Evolutionary conservation across 495 filamentous ascomycete genomes (phyloP), one percentile per base, ranked within the genome.

Genomic region (Daldinia bambusicola): DNA sequence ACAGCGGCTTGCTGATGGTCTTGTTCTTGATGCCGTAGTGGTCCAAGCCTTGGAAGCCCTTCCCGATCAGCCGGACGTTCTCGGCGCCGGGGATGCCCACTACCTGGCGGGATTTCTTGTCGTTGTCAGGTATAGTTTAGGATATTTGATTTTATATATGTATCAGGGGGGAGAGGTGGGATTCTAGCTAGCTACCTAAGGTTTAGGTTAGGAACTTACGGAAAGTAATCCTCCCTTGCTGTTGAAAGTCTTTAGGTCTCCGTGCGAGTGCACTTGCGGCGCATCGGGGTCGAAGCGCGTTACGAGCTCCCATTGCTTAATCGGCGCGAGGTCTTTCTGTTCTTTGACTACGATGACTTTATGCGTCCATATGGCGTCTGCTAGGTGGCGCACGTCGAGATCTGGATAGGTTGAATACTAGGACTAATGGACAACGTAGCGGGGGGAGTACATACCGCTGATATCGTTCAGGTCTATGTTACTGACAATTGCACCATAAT

Each of bases 291-390:
- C 80, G 31, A 83, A 76, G 6, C 79, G 76, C 6, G 77, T 78
- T 13, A 83, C 74, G 1, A 83, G 71, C 38, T 83, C 79, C 80
- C 79, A 83, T 38, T 83, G 80, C 63, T 81, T 81, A 4, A 67
- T 66, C 1, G 80, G 80, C 18, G 67, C 51, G 9, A 83, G 72
- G 31, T 80, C 66, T 16, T 80, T 69, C 66, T 83, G 80, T 12
- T 69, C 75, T 63, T 79, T 83, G 18, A 83, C 74, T 18, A 81
- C 70, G 8, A 81, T 53, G 10, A 83, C 75, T 53, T 83, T 79
- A 63, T 81, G 78, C 2, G 66, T 76, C 75, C 78, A 80, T 56
- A 81, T 78, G 34, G 79, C 78, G 43, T 76, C 78, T 50, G 74
- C 74, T 50, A 83, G 70, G 41, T 68, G 69, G 22, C 72, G 63